Evolutionary conservation across 2,329 filamentous ascomycete genomes (phyloP).

Genomic region (Gnomoniopsis sp.): DNA sequence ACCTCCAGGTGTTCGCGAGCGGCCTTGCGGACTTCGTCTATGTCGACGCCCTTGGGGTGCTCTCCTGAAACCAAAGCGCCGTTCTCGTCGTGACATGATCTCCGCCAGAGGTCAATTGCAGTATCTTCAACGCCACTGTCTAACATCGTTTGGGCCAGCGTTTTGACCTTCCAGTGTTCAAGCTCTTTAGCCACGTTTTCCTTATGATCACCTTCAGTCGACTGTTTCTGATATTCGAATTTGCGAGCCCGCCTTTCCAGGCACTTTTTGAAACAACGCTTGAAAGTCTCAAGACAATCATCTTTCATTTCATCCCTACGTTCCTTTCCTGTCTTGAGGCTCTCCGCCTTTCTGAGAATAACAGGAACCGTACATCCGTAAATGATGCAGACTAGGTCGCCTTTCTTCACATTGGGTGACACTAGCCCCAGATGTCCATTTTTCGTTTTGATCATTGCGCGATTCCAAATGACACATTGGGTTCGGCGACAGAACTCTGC

Average conservation of each 20-base stretch:
- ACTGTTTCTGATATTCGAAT: background rate
- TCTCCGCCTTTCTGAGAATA: constrained; percentile 13
- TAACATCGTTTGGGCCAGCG: background rate
- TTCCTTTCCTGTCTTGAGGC: background rate
- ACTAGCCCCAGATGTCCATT: constrained; percentile 16
- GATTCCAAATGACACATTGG: constrained; percentile 27
- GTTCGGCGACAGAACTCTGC: constrained; percentile 25
- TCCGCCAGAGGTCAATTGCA: too few relatives aligned
- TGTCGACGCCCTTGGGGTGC: too few relatives aligned
- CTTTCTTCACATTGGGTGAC: constrained; percentile 11
- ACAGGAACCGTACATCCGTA: constrained; percentile 25
- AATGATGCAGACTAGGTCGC: constrained; percentile 23
- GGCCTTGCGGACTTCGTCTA: too few relatives aligned
- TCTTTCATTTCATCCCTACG: constrained; percentile 4
- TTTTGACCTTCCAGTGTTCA: background rate
- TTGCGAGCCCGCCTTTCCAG: background rate
- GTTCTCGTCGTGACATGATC: too few relatives aligned
- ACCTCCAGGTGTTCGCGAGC: background rate
- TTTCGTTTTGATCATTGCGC: constrained; percentile 22
- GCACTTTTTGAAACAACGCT: background rate
- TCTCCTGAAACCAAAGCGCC: too few relatives aligned
- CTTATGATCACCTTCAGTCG: background rate
- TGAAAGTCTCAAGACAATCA: background rate
- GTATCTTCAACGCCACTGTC: background rate
- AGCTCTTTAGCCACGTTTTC: background rate